phyloP scores from a whole-genome alignment of 176 grass and related monocot species.

The Oryza longistaminata region DNA sequence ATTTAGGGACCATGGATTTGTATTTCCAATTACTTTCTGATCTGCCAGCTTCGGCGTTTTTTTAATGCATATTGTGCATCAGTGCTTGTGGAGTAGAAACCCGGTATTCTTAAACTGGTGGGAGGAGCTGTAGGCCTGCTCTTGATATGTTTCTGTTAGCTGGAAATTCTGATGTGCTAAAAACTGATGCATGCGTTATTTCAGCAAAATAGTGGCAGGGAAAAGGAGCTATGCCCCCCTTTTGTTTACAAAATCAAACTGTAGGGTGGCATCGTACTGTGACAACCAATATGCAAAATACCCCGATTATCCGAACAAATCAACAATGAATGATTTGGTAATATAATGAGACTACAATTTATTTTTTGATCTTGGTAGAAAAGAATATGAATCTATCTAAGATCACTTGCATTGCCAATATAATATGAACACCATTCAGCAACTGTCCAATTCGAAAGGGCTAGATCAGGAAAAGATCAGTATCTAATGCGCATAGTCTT shows the following conservation, averaged over 20 bases:
- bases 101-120: neutral
- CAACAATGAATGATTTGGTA: neutral
- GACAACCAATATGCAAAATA: neutral
- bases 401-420: neutral
- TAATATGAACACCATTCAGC: neutral
- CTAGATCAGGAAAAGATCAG: constrained; percentile 9
- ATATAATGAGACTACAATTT: neutral
- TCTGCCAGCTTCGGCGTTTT: neutral
- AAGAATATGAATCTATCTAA: neutral
- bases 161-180: neutral
- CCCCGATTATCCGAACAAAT: neutral
- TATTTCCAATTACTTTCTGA: neutral
- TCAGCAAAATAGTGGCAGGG: neutral
- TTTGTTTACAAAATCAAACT: neutral
- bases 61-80: too few relatives aligned
- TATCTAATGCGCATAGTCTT: constrained; percentile 1
- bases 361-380: constrained; percentile 1
- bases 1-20: neutral
- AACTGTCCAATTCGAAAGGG: neutral
- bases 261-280: neutral
- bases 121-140: neutral
- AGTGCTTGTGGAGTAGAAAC: neutral
- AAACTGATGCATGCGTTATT: neutral
- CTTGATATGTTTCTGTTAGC: neutral
- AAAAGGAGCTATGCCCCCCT: neutral